Evolutionary conservation across 1,284 basidiomycete genomes (phyloP), one percentile per base, ranked within the genome.

Genomic region (Malassezia arunalokei): DNA sequence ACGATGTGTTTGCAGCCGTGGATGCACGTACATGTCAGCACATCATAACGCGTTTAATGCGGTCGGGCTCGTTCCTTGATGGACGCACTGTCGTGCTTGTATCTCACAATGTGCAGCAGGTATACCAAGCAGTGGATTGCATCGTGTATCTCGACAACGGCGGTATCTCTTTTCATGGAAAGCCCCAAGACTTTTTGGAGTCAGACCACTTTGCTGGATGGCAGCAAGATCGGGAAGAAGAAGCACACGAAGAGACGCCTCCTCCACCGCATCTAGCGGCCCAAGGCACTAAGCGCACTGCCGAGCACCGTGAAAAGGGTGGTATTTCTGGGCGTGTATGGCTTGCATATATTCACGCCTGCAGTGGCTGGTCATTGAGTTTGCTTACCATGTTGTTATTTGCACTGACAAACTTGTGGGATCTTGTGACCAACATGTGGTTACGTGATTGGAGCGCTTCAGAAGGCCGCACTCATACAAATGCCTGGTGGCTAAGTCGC

Each of bases 81-180:
- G 73, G 76, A 32, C 79, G 82, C 40, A 86, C 84, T 0, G 76
- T 85, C n/a, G 77, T 88, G 15, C 76, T 88, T 11, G 84, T 85
- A 29, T 86, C 84, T 0, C 86, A 88, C 49, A 64, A 68, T 24
- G 57, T 64, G 9, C 51, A 56, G n/a, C 42, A 62, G 3, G 60
- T 70, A 9, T 40, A 56, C 20, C 49, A 56, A 9, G 38, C 49
- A 15, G 52, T 56, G 11, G 54, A 54, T 1, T 53, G 56, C 5
- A 58, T 68, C 15, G 54, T 65, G 17, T 56, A 51, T 30, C 60
- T 74, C 69, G 27, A 72, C 1, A 51, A 27, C 1, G 49, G 54
- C 11, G 50, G 33, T 9, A 50, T 63, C 40, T 33, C 32, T 2
- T 57, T 51, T 6, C 45, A 54, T 27, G 65, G 65, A n/a, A 41